These are phyloP conservation scores for Saprolegnia parasitica DNA, from an alignment of 352 stramenopile genomes.

Conservation along the genomic window DNA sequence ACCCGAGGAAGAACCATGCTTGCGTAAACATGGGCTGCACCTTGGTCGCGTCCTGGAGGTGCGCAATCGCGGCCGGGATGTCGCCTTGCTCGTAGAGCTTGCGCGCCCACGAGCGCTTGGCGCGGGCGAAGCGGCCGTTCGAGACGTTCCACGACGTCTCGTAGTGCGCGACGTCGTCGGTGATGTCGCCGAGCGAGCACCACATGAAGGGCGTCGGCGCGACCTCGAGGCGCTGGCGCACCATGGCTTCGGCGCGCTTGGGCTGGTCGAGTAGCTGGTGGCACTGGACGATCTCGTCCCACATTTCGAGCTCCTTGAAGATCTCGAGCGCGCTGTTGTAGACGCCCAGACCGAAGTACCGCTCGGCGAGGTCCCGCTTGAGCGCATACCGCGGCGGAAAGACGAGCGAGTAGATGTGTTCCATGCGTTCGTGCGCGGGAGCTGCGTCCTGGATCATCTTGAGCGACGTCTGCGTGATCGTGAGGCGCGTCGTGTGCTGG, in stretches of 20 bases:
- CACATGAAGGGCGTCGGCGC: slow-evolving; percentile 90
- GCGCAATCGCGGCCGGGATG: slow-evolving; percentile 56
- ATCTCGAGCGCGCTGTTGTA: slow-evolving; percentile 87
- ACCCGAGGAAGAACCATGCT: slow-evolving; percentile 92
- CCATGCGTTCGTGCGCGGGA: slow-evolving; percentile 84
- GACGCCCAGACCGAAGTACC: slow-evolving; percentile 89
- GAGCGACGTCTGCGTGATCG: slow-evolving; percentile 83
- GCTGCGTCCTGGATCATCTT: slow-evolving; percentile 87
- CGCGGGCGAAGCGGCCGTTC: slow-evolving; percentile 85
- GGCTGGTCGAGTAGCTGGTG: slow-evolving; percentile 90
- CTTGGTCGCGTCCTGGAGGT: slow-evolving; percentile 80
- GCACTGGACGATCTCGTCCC: slow-evolving; percentile 95
- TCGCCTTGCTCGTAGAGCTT: slow-evolving; percentile 88
- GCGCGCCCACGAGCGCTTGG: slow-evolving; percentile 87
- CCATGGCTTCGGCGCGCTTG: slow-evolving; percentile 85
- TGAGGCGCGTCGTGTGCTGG: slow-evolving; percentile 92
- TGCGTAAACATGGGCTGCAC: slow-evolving; percentile 87
- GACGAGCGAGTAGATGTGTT: slow-evolving; percentile 88
- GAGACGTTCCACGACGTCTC: slow-evolving; percentile 90
- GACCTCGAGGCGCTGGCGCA: slow-evolving; percentile 80
- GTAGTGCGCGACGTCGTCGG: slow-evolving; percentile 84
- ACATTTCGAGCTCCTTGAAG: slow-evolving; percentile 93
- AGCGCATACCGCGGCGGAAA: slow-evolving; percentile 93
- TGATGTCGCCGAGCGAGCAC: slow-evolving; percentile 91
- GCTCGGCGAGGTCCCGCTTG: slow-evolving; percentile 89